Evolutionary conservation across 306 rosid species (phyloP).

Genomic region (Vigna angularis): DNA sequence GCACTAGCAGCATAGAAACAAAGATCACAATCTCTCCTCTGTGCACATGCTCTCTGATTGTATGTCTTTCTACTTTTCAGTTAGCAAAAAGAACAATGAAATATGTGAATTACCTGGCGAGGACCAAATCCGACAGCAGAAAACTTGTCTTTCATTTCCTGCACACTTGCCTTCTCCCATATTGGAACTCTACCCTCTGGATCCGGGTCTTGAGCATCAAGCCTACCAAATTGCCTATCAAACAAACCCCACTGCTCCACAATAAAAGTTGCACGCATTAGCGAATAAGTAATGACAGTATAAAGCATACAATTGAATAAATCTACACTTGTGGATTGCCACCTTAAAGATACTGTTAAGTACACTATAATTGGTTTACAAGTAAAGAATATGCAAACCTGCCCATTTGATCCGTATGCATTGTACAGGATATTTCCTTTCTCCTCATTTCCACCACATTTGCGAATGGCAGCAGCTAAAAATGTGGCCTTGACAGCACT

Average conservation of each 20-base stretch:
- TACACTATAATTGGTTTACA: background rate
- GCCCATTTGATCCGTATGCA: conserved; percentile 96
- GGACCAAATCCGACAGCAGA: conserved; percentile 92
- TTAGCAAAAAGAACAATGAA: conserved; percentile 33
- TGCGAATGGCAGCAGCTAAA: conserved; percentile 87
- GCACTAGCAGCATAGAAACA: conserved; percentile 9
- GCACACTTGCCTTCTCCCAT: conserved; percentile 85
- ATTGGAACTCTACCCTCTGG: conserved; percentile 92
- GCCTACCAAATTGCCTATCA: conserved; percentile 81
- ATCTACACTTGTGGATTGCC: conserved; percentile 2
- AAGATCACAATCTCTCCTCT: conserved; percentile 16
- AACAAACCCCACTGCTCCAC: conserved; percentile 89
- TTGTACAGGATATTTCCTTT: conserved; percentile 76
- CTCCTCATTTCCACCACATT: conserved; percentile 93
- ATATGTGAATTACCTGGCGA: conserved; percentile 70
- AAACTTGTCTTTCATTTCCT: conserved; percentile 93
- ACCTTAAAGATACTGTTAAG: conserved; percentile 8
- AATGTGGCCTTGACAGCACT: conserved; percentile 81
- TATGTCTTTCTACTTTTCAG: conserved; percentile 27
- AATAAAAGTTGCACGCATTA: conserved; percentile 32
- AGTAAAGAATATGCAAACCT: conserved; percentile 58
- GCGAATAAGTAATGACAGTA: background rate
- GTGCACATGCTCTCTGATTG: background rate
- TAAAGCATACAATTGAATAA: background rate
- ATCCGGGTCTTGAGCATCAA: conserved; percentile 89